These are phyloP conservation scores for Bonnemaisonia californica DNA, from an alignment of 31 red algal species.

Conservation along the genomic window DNA sequence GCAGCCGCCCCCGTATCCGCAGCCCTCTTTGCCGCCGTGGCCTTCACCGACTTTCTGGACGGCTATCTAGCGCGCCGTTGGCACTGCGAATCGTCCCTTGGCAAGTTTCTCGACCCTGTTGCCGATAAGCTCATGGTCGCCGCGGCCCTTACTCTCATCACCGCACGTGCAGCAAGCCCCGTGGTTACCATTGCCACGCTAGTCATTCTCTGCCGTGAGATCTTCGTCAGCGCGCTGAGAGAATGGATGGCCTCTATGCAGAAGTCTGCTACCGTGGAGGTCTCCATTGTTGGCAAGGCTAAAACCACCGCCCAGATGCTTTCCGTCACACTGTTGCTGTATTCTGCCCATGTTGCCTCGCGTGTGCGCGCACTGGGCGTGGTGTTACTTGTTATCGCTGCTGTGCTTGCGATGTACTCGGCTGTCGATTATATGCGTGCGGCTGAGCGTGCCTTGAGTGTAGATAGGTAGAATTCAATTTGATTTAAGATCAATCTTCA, in stretches of 20 bases:
- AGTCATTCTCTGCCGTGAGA: constrained; percentile 81
- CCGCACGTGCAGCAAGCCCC: constrained; percentile 35
- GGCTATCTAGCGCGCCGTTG: constrained; percentile 92
- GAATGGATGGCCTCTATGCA: constrained; percentile 90
- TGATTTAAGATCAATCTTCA: neutral
- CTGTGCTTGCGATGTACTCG: constrained; percentile 48
- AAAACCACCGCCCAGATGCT: constrained; percentile 94
- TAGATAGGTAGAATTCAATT: neutral
- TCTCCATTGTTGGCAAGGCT: constrained; percentile 75
- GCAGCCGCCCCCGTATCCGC: constrained; percentile 30
- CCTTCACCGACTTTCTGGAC: constrained; percentile 92
- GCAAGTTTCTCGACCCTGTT: constrained; percentile 97
- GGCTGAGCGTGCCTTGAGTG: constrained; percentile 30
- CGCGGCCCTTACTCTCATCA: constrained; percentile 66
- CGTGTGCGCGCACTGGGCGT: constrained; percentile 26
- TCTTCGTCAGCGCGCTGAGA: constrained; percentile 87
- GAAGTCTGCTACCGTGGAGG: constrained; percentile 69
- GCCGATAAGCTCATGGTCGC: constrained; percentile 96
- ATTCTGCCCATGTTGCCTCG: neutral
- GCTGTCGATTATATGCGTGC: constrained; percentile 52
- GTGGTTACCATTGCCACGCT: constrained; percentile 41
- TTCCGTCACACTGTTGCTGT: constrained; percentile 52
- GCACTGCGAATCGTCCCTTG: constrained; percentile 61
- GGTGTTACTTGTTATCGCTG: constrained; percentile 22
- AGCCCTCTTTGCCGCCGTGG: constrained; percentile 64